Evolutionary conservation across 305 asterid genomes (phyloP), one percentile per base, ranked within the genome.

Genomic region (Salvia sclarea): DNA sequence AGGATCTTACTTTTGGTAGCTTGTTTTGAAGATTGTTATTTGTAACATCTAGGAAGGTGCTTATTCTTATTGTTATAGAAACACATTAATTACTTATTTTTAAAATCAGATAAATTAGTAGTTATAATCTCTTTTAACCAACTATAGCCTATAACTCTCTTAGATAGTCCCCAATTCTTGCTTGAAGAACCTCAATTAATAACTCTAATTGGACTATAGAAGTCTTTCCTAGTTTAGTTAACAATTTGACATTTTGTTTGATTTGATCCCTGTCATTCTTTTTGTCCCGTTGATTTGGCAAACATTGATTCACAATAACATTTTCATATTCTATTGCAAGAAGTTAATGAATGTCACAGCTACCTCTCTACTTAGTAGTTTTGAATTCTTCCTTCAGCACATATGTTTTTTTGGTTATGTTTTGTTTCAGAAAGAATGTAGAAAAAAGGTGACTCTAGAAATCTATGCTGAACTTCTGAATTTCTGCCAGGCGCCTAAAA

Each of bases 401-500:
- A 4, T 25, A 4, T 25, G 30, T 25, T 25, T 25, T 2, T 25
- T 25, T 25, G 4, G 50, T 31, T 53, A 52, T 45, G 41, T 57
- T 43, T 25, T 22, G 13, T 16, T 22, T 53, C 25, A 73, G 31
- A 14, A 9, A 72, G 43, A 22, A 40, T 56, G 43, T 8, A 33
- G 52, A 22, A n/a, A 35, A 76, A 37, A 47, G 6, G n/a, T 53
- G 52, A 13, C 3, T 16, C 35, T 43, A 18, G 30, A 45, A 50
- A 48, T 35, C 45, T 56, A 40, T 38, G 30, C 68, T 75, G 17
- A 40, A 25, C 16, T 73, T 70, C 22, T n/a, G 61, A 43, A 4
- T 61, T 52, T 30, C 60, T 60, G 37, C 24, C 79, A 93, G 98
- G 85, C 94, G 48, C 97, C 96, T 69, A 87, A 83, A 78, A 90